Conservation (phyloP, 2,329 filamentous ascomycete genomes). For the Curvularia spicifera region DNA sequence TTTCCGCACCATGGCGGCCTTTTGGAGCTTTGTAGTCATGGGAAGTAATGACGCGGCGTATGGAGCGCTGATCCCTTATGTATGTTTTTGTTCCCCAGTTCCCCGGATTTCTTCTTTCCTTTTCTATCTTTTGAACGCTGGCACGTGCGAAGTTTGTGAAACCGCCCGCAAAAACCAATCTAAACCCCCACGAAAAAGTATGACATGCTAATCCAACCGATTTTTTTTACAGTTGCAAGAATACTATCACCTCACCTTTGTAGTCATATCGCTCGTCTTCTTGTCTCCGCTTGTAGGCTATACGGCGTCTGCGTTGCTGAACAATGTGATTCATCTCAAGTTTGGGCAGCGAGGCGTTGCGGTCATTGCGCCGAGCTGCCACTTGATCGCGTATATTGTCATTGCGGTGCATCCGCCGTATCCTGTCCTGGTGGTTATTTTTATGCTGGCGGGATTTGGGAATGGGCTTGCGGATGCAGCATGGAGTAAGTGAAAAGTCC, state of each 20-base stretch:
- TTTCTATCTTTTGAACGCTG: background rate
- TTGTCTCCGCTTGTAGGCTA: conserved; percentile 72
- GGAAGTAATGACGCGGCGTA: conserved; percentile 73
- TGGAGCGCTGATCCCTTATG: conserved; percentile 62
- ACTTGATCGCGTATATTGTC: conserved; percentile 69
- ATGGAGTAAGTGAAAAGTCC: conserved; percentile 46
- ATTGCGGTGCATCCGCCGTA: conserved; percentile 73
- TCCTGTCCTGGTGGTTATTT: conserved; percentile 68
- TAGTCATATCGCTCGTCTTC: conserved; percentile 70
- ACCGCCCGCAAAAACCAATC: background rate
- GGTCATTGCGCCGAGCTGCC: conserved; percentile 66
- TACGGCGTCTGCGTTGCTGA: conserved; percentile 66
- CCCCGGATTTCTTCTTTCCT: background rate
- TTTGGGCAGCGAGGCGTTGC: conserved; percentile 76
- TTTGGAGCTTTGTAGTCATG: conserved; percentile 68
- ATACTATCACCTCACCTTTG: conserved; percentile 68
- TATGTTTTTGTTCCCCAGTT: conserved; percentile 24
- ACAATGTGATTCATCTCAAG: conserved; percentile 68
- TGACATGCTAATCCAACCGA: background rate
- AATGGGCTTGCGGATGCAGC: conserved; percentile 71
- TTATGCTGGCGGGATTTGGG: conserved; percentile 72
- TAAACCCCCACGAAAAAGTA: background rate
- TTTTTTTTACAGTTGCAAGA: conserved; percentile 59
- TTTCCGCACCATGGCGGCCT: conserved; percentile 64
- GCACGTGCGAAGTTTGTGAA: background rate